phyloP scores from a whole-genome alignment of 352 stramenopile species.

The Globisporangium middletonii region DNA sequence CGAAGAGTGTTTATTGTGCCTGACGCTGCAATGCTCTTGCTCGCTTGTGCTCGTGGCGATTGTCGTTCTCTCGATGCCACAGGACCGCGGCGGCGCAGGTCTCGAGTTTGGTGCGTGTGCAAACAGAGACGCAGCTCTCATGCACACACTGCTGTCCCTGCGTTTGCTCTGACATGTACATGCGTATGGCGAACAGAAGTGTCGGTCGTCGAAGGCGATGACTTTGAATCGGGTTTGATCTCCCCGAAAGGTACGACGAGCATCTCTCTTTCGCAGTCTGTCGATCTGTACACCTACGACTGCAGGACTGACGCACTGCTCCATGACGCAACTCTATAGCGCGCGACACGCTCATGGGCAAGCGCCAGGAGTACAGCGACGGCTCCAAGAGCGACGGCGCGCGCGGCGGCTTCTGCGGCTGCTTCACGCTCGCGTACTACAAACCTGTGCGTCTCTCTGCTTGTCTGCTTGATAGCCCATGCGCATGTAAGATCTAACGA shows the following conservation, averaged over 20 bases:
- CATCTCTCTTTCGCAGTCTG: background rate
- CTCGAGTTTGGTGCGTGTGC: constrained; percentile 62
- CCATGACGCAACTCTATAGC: constrained; percentile 12
- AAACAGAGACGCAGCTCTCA: background rate
- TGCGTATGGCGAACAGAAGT: constrained; percentile 38
- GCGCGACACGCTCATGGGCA: constrained; percentile 59
- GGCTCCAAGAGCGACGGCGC: constrained; percentile 20
- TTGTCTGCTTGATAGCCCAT: background rate
- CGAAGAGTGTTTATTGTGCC: background rate
- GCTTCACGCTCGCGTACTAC: constrained; percentile 78
- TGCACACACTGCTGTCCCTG: background rate
- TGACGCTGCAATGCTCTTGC: background rate
- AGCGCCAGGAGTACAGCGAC: constrained; percentile 31
- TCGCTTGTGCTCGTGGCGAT: background rate
- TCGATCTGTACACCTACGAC: background rate
- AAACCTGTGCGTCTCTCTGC: constrained; percentile 47
- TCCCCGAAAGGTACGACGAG: constrained; percentile 53
- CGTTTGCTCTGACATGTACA: too few relatives aligned
- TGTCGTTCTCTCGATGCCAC: background rate
- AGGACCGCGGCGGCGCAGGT: constrained; percentile 60
- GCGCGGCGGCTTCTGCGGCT: constrained; percentile 58
- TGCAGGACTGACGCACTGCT: background rate
- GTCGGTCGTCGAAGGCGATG: constrained; percentile 62
- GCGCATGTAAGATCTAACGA: background rate
- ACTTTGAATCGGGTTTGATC: constrained; percentile 69